These are phyloP conservation scores for Brassica balearica DNA, from an alignment of 441 rosid species.

Conservation along the genomic window DNA sequence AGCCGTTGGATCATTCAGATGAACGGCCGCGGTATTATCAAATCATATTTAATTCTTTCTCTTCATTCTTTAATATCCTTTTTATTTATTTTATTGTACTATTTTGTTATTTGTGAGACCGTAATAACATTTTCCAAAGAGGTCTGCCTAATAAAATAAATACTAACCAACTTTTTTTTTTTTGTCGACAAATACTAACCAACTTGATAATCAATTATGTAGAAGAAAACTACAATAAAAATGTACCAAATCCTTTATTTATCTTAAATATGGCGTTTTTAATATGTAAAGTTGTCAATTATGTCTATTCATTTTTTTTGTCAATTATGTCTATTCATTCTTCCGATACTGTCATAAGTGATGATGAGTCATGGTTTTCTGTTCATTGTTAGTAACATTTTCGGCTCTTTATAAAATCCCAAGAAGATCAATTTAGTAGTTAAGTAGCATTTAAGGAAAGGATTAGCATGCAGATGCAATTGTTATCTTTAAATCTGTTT, in stretches of 20 bases:
- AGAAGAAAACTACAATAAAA: not conserved
- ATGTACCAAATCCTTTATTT: not conserved
- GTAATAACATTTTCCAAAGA: conserved; percentile 30
- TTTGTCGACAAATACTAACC: not conserved
- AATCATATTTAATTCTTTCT: not conserved
- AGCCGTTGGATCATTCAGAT: conserved; percentile 47
- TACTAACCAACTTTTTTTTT: not conserved
- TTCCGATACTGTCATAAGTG: conserved; percentile 2
- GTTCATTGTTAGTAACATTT: conserved; percentile 4
- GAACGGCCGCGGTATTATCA: conserved; percentile 25
- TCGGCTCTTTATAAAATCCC: conserved; percentile 25
- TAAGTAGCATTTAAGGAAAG: conserved; percentile 34
- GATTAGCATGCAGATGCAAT: conserved; percentile 31
- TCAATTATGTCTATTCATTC: not conserved
- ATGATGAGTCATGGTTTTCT: conserved; percentile 21
- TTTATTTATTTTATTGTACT: conserved; percentile 20
- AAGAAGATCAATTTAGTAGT: not conserved
- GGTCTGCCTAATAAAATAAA: not conserved
- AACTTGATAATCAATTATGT: not conserved
- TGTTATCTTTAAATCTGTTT: not conserved
- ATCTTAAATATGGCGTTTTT: not conserved
- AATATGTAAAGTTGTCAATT: not conserved
- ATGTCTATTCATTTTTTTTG: too few species aligned
- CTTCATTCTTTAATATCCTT: conserved; percentile 17
- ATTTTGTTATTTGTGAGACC: conserved; percentile 16